Evolutionary conservation across 2,329 filamentous ascomycete species (phyloP).

Genomic region (Venturiaceae sp.): DNA sequence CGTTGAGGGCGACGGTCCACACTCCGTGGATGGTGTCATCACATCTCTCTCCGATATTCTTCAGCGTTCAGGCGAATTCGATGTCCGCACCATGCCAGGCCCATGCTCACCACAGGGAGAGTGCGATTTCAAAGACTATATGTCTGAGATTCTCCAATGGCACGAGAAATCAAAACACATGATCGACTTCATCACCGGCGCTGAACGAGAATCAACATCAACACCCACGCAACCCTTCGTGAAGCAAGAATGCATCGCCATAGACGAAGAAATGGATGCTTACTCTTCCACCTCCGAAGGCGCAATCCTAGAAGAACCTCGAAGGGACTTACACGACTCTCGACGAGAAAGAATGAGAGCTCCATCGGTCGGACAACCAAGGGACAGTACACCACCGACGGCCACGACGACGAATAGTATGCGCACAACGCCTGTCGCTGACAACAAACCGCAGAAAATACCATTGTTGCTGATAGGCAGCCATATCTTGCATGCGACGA

Average conservation of each 20-base stretch:
- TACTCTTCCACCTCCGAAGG: neutral
- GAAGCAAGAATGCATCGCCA: neutral
- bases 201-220: neutral
- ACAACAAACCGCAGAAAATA: constrained; percentile 11
- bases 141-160: constrained; percentile 62
- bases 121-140: constrained; percentile 43
- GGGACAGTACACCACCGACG: neutral
- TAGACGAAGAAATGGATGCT: neutral
- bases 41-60: constrained; percentile 50
- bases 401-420: too few relatives aligned
- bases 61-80: constrained; percentile 41
- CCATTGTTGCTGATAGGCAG: constrained; percentile 65
- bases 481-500: constrained; percentile 71
- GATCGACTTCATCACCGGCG: constrained; percentile 40
- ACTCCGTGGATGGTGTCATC: constrained; percentile 56
- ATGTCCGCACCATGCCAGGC: constrained; percentile 40
- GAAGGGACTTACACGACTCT: neutral
- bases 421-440: too few relatives aligned
- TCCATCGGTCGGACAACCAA: neutral
- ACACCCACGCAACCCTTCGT: neutral
- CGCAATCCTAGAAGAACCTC: neutral
- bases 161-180: constrained; percentile 67
- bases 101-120: constrained; percentile 16
- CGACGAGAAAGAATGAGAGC: neutral
- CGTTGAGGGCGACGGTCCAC: constrained; percentile 63